Evolutionary conservation across 2,329 filamentous ascomycete species (phyloP), one percentile per base, ranked within the genome.

Genomic region (Clonostachys rhizophaga): DNA sequence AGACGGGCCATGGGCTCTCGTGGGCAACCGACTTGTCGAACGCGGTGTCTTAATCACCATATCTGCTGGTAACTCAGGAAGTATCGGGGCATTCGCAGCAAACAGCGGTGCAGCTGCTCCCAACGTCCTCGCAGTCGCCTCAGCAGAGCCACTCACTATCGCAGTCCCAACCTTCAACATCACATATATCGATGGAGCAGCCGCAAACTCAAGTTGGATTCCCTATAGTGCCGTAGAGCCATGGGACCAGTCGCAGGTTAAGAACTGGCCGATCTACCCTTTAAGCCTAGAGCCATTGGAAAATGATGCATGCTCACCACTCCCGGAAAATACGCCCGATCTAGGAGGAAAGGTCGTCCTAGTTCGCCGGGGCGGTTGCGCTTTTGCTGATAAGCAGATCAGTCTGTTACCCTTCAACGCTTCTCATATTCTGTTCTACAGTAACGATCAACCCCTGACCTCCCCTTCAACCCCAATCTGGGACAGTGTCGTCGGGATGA

Each of bases 41-140:
- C 46, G 66, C 6, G 70, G 71, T 11, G 62, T 73, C 9, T 62
- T 71, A 11, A 62, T 72, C 34, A 66, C 67, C 10, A 64, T 74
- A 20, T 62, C 71, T 2, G 69, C 65, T 5, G 72, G 72, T 33
- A 76, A 76, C 46, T 61, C 63, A 5, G 72, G 72, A 12, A 56
- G 55, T 9, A 52, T 59, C 16, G 72, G 72, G 2, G 58, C 71
- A 0, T 73, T 74, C 55, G 67, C 66, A 18, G 48, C 41, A 8
- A 53, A 60, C 40, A 64, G 60, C 5, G 72, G 70, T 5, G 63
- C 70, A 3, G 64, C 68, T 9, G 71, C 68, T 5, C 61, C 59
- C 30, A 62, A 67, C 14, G 69, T 71, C 5, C 63, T 72, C 9
- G 62, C 69, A 4, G 64, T 75, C 20, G 73, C 70, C 17, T 74